Evolutionary conservation across 1,284 basidiomycete genomes (phyloP).

Genomic region (Phylloboletellus chloephorus): DNA sequence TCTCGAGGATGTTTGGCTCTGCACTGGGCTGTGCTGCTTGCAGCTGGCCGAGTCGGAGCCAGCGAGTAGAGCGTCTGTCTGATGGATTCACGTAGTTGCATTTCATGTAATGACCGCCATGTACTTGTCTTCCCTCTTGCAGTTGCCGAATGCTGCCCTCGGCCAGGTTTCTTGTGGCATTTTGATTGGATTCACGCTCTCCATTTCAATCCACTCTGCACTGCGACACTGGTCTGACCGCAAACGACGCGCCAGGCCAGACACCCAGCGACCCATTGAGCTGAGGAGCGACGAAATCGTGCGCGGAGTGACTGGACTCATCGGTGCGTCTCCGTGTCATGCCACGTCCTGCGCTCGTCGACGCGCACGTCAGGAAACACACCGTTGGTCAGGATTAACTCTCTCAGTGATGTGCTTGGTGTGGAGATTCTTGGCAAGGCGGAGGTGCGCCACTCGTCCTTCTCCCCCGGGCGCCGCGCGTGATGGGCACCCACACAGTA

Average conservation of each 20-base stretch:
- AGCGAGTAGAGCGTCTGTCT: slow-evolving; percentile 67
- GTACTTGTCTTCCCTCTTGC: too few species aligned
- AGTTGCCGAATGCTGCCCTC: slow-evolving; percentile 35
- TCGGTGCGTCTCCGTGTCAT: slow-evolving; percentile 49
- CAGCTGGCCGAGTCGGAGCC: slow-evolving; percentile 37
- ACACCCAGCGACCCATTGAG: slow-evolving; percentile 58
- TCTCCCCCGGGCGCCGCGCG: background rate
- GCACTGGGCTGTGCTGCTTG: slow-evolving; percentile 34
- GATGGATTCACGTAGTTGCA: slow-evolving; percentile 47
- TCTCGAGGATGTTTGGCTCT: slow-evolving; percentile 73
- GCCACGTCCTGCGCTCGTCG: background rate
- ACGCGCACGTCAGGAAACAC: slow-evolving; percentile 72
- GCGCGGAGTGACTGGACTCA: slow-evolving; percentile 73
- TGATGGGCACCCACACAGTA: slow-evolving; percentile 47
- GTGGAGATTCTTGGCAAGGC: slow-evolving; percentile 97
- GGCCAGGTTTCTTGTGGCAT: slow-evolving; percentile 60
- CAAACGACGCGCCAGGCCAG: slow-evolving; percentile 32
- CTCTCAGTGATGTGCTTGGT: slow-evolving; percentile 83
- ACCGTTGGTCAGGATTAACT: slow-evolving; percentile 87
- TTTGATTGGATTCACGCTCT: slow-evolving; percentile 65
- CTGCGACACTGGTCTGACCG: slow-evolving; percentile 43
- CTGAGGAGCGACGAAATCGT: slow-evolving; percentile 71
- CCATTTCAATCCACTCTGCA: slow-evolving; percentile 58
- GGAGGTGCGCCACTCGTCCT: slow-evolving; percentile 51
- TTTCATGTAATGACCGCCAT: too few species aligned